A percentile compares a stretch with the other conserved stretches of the same genome.
Evolutionary conservation across 2,329 filamentous ascomycete genomes (phyloP).

Genomic region (Ilyonectria sp.): DNA sequence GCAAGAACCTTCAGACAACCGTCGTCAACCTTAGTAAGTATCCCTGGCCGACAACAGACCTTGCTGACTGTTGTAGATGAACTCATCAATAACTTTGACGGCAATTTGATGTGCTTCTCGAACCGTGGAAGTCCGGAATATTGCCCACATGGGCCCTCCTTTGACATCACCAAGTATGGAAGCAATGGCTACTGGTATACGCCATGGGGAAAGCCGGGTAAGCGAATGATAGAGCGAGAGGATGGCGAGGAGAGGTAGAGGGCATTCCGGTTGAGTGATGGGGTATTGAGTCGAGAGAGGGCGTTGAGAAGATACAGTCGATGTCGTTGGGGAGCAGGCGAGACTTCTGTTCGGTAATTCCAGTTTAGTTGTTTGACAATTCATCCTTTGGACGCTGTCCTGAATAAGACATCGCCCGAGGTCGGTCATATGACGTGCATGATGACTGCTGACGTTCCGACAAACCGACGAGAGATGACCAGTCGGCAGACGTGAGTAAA

Average conservation of each 20-base stretch:
- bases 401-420: neutral
- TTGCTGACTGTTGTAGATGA: conserved; percentile 23
- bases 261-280: neutral
- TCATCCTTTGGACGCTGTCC: neutral
- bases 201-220: neutral
- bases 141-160: conserved; percentile 29
- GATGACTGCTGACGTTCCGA: neutral
- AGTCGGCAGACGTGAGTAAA: neutral
- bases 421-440: neutral
- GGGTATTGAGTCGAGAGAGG: neutral
- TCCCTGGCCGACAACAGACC: neutral
- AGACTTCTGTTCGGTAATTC: no score
- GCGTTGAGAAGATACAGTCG: no score
- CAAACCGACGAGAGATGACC: neutral
- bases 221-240: no score
- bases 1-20: neutral
- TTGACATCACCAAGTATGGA: conserved; percentile 9
- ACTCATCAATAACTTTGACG: conserved; percentile 31
- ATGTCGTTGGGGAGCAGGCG: no score
- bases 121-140: conserved; percentile 23
- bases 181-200: neutral
- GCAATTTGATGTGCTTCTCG: conserved; percentile 32
- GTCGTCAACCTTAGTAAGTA: conserved; percentile 30
- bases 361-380: no score
- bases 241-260: neutral